Evolutionary conservation across 768 basidiomycete species (phyloP), one percentile per base, ranked within the genome.

Genomic region (Tephrocybe sp.): DNA sequence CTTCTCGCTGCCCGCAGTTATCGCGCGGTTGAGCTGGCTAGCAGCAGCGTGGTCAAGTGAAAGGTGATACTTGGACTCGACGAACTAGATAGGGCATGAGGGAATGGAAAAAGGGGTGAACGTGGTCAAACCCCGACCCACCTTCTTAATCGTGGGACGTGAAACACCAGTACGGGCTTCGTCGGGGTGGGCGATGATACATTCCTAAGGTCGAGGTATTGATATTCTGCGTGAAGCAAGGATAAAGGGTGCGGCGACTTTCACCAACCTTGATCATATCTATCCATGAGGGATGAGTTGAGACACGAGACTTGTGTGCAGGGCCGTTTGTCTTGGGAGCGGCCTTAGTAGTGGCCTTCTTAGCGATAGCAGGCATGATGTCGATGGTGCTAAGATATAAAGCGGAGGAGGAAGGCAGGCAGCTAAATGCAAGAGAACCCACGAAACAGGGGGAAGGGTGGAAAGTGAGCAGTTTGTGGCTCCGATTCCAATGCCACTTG

Each of bases 31-130:
- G 65, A 97, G 80, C 70, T 91, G 85, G 54, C 76, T 82, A 57
- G 77, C 77, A 64, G 89, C 82, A 10, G 88, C 71, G 54, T 84
- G 78, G 57, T 83, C 85, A 58, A 90, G 77, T 60, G 84, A 80
- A 57, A 95, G 74, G 62, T 83, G 82, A 74, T 92, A 95, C 62
- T 80, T 87, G 56, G 79, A 75, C 70, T 91, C 89, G 49, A 94
- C 83, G 67, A 92, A 78, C 91, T 93, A 51, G 4, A 18, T 16
- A 11, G 42, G 46, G 37, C 50, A 47, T 48, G 53, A 53, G 48
- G 53, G 50, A 51, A 44, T 31, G 48, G 45, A 40, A 47, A 45
- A 49, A 37, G 42, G 50, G 45, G 18, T 45, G 49, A 42, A 48
- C 42, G 42, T n/a, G n/a, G n/a, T n/a, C 47, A n/a, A 41, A 46